Evolutionary conservation across 805 yeast genomes (phyloP), one percentile per base, ranked within the genome.

Genomic region (Saturnispora kantuleensis): DNA sequence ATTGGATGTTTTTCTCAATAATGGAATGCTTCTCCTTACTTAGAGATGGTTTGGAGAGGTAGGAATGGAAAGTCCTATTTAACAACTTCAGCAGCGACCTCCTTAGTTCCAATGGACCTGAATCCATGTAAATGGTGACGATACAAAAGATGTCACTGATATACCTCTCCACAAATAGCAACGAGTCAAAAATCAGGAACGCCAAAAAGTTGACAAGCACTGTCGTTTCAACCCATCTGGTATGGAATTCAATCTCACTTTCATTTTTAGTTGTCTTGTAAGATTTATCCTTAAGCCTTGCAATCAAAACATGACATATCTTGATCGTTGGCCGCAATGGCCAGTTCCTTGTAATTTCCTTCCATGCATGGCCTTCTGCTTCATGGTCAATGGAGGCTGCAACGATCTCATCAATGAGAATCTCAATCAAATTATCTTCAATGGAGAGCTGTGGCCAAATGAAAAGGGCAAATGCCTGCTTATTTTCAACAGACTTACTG

Each of bases 301-400:
- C 59, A 33, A 86, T 67, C 2, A 85, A 73, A 41, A 75, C 71
- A 7, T 85, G 81, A 54, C 87, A 79, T 2, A 84, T 68, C 50
- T 80, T 85, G n/a, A 80, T 67, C 1, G 90, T 79, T 3, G 95
- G 88, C 17, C 76, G 66, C 11, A 76, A 60, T 1, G 81, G 72
- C 50, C 86, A 65, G n/a, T 82, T 69, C 1, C 81, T 70, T 2
- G 81, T 70, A 5, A 79, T 71, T 39, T 72, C 74, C 15, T 71
- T 70, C 86, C 86, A 84, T 39, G 73, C 79, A 33, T 76, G 73
- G 4, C 81, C 83, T 52, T 81, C 86, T n/a, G 86, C 79, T 51
- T 81, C 83, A 55, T 81, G 76, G 51, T 84, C 93, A 51, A 84
- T 72, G 1, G 88, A 81, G 50, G 79, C 81, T 2, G 79, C 74